phyloP scores from a whole-genome alignment of 371 early-diverging fungal genomes.

The Mortierella sp. region DNA sequence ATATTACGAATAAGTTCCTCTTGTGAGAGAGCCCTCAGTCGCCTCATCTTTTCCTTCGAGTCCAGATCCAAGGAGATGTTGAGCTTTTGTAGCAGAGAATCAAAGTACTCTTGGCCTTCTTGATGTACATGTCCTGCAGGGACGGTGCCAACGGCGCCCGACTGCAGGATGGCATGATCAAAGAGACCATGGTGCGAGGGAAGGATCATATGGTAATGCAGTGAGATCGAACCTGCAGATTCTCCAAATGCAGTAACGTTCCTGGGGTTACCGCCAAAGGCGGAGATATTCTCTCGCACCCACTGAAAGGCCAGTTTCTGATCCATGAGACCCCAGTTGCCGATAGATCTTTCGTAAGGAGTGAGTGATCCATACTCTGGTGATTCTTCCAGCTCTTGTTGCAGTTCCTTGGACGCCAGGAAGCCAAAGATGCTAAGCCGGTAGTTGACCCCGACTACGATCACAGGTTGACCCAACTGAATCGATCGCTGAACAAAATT shows the following conservation, averaged over 20 bases:
- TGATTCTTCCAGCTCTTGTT: constrained; percentile 15
- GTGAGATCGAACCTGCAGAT: constrained; percentile 58
- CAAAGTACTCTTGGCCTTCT: constrained; percentile 19
- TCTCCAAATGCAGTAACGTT: constrained; percentile 60
- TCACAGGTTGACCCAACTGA: constrained; percentile 21
- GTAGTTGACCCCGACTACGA: constrained; percentile 46
- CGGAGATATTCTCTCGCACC: constrained; percentile 58
- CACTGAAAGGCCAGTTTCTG: constrained; percentile 59
- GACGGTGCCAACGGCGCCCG: constrained; percentile 20
- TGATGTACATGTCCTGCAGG: constrained; percentile 9
- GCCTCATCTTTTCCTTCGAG: constrained; percentile 2
- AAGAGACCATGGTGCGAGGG: constrained; percentile 41
- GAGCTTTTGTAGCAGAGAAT: constrained; percentile 15
- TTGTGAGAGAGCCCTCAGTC: neutral
- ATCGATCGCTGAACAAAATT: constrained; percentile 31
- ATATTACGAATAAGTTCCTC: too few species aligned
- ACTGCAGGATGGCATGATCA: constrained; percentile 47
- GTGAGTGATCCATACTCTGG: neutral
- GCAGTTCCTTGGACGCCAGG: constrained; percentile 32
- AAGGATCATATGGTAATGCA: constrained; percentile 31
- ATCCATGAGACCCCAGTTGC: constrained; percentile 59
- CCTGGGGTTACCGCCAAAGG: constrained; percentile 62
- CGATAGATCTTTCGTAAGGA: constrained; percentile 8
- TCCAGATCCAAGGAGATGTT: neutral
- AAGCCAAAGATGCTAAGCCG: constrained; percentile 44